These are phyloP conservation scores for Chytriomyces hyalinus DNA, from an alignment of 192 early-diverging fungal species.

Conservation along the genomic window DNA sequence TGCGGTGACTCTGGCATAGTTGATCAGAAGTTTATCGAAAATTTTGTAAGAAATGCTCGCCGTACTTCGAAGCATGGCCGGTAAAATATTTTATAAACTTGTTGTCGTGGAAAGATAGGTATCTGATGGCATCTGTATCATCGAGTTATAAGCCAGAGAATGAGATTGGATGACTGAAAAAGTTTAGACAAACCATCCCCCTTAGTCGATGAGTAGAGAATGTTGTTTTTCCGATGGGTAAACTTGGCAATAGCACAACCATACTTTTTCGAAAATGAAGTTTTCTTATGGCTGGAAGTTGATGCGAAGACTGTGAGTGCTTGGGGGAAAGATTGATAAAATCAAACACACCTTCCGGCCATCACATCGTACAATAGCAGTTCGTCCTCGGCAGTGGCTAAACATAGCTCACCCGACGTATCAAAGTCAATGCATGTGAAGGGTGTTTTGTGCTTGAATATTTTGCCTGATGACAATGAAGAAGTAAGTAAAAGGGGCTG, in stretches of 20 bases:
- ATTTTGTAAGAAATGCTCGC: neutral
- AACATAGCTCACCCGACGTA: conserved; percentile 71
- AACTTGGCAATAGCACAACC: conserved; percentile 88
- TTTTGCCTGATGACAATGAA: conserved; percentile 54
- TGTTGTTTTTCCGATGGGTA: conserved; percentile 76
- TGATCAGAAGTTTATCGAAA: neutral
- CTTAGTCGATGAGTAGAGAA: conserved; percentile 94
- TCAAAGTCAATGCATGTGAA: conserved; percentile 88
- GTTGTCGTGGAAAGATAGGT: conserved; percentile 94
- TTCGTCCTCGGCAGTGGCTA: conserved; percentile 86
- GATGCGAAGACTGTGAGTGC: neutral
- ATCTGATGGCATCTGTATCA: conserved; percentile 82
- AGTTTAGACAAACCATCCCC: conserved; percentile 68
- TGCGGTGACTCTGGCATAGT: conserved; percentile 63
- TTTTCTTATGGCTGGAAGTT: conserved; percentile 63
- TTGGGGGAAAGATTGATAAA: neutral
- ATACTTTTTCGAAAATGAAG: conserved; percentile 92
- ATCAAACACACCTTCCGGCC: conserved; percentile 73
- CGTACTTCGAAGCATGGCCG: conserved; percentile 77
- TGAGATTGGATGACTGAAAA: neutral
- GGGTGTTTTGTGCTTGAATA: conserved; percentile 75
- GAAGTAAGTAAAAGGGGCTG: neutral
- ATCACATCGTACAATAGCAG: conserved; percentile 84
- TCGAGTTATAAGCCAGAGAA: neutral
- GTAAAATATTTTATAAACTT: conserved; percentile 91